Evolutionary conservation across 768 basidiomycete species (phyloP).

Genomic region (Roridomyces roridus): DNA sequence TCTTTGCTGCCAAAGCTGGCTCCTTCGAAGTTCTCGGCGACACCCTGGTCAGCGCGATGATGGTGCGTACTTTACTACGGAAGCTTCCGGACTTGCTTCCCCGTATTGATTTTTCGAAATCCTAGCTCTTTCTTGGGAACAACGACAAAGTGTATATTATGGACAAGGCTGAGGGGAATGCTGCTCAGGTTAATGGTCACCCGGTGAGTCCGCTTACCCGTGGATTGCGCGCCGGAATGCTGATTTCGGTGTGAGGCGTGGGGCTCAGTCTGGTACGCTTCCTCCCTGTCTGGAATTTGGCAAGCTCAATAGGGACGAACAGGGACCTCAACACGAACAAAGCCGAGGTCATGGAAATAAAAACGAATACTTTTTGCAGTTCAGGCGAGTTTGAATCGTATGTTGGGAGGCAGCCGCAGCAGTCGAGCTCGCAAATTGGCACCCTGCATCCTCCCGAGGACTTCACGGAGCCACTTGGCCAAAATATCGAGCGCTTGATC

Average conservation of each 20-base stretch:
- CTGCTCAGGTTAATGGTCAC: neutral
- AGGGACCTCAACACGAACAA: slow-evolving; percentile 36
- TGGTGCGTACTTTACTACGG: neutral
- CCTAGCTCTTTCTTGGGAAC: slow-evolving; percentile 80
- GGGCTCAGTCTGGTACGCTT: too few relatives aligned
- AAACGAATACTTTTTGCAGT: slow-evolving; percentile 77
- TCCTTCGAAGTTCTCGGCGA: slow-evolving; percentile 50
- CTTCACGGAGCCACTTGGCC: too few relatives aligned
- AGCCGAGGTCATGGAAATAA: slow-evolving; percentile 71
- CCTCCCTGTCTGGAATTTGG: too few relatives aligned
- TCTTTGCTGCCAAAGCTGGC: slow-evolving; percentile 41
- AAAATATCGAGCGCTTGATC: too few relatives aligned
- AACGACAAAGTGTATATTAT: slow-evolving; percentile 84
- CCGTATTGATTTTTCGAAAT: neutral
- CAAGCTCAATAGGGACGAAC: too few relatives aligned
- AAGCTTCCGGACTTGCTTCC: neutral
- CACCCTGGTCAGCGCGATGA: slow-evolving; percentile 4
- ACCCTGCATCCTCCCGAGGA: too few relatives aligned
- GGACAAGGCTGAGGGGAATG: slow-evolving; percentile 80
- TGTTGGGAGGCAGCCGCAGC: too few relatives aligned
- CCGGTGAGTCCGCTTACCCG: too few relatives aligned
- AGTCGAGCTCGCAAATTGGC: too few relatives aligned
- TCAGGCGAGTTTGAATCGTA: slow-evolving; percentile 31
- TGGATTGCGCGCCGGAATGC: neutral
- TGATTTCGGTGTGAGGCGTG: too few relatives aligned